Evolutionary conservation across 257 asterid species (phyloP).

Genomic region (Oldenlandia corymbosa): DNA sequence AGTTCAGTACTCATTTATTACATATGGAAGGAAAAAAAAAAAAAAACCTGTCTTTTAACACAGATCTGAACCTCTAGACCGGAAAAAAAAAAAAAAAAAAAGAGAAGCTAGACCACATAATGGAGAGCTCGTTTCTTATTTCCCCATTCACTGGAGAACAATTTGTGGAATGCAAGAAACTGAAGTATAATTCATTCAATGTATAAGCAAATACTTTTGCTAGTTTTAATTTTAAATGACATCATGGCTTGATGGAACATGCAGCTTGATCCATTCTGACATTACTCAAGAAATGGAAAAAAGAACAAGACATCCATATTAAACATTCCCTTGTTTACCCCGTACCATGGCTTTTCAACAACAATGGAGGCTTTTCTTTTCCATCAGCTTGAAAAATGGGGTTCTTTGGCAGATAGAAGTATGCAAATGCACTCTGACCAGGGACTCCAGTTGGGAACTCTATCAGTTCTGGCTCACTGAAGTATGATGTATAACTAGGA

Average conservation of each 20-base stretch:
- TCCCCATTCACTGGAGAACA: not conserved
- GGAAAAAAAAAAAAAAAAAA: not conserved
- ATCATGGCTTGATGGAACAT: not conserved
- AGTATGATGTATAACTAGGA: conserved; percentile 36
- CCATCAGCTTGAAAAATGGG: conserved; percentile 59
- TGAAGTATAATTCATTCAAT: too few relatives aligned
- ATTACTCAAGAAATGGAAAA: not conserved
- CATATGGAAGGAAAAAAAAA: not conserved
- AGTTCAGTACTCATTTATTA: not conserved
- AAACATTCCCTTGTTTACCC: too few relatives aligned
- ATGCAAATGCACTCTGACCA: conserved; percentile 85
- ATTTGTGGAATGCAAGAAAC: too few relatives aligned
- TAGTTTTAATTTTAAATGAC: too few relatives aligned
- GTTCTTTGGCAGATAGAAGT: conserved; percentile 88
- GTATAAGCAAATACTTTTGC: too few relatives aligned
- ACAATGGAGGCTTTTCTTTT: conserved; percentile 84
- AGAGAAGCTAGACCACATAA: not conserved
- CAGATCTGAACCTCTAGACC: not conserved
- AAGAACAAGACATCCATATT: not conserved
- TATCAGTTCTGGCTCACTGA: conserved; percentile 71
- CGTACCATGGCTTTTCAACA: conserved; percentile 88
- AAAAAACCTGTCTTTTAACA: too few relatives aligned
- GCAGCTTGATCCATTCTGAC: not conserved
- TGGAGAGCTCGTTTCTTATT: not conserved
- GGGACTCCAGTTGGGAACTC: conserved; percentile 88